These are phyloP conservation scores for Paecilomyces sp. DNA, from an alignment of 2,329 filamentous ascomycete genomes.

Conservation along the genomic window DNA sequence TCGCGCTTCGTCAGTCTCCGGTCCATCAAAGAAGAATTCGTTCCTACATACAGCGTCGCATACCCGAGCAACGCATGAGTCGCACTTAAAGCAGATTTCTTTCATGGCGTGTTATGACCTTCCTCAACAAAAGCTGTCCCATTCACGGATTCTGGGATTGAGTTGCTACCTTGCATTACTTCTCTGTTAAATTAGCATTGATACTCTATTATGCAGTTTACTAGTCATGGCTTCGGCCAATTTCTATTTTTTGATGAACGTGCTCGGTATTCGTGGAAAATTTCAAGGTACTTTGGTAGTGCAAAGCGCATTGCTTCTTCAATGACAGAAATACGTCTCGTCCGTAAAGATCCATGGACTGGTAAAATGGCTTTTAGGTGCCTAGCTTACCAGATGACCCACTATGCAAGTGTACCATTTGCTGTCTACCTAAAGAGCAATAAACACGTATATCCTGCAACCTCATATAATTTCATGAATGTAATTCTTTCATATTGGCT, in stretches of 20 bases:
- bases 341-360: background rate
- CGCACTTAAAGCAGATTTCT: background rate
- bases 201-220: background rate
- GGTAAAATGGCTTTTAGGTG: no score
- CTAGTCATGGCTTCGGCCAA: background rate
- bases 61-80: slow-evolving; percentile 61
- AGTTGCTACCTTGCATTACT: background rate
- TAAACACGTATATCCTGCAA: no score
- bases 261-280: no score
- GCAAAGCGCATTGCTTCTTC: background rate
- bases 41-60: slow-evolving; percentile 52
- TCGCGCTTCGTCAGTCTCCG: slow-evolving; percentile 60
- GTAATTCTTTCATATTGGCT: no score
- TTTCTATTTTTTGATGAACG: background rate
- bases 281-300: no score
- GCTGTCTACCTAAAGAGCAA: no score
- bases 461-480: no score
- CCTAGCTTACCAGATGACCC: no score
- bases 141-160: background rate
- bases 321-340: background rate
- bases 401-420: no score
- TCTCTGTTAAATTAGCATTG: background rate
- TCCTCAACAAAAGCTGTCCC: background rate
- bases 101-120: background rate
- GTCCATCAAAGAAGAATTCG: slow-evolving; percentile 70